A percentile compares a stretch with the other conserved stretches of the same genome.
phyloP scores from a whole-genome alignment of 2,329 filamentous ascomycete genomes.

The Orbilia ellipsospora region DNA sequence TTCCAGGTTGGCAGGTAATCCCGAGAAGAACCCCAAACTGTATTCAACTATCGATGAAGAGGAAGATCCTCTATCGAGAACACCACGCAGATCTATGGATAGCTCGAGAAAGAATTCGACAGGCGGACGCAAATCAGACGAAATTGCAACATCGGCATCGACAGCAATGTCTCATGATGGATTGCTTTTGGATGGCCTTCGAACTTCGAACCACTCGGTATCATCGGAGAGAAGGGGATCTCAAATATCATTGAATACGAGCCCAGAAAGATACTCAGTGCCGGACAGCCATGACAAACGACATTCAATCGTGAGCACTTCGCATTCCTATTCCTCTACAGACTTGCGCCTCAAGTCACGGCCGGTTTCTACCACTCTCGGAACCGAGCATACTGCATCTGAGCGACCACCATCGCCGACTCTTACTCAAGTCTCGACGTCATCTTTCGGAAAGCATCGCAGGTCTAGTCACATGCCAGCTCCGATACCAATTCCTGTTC shows the following conservation, averaged over 20 bases:
- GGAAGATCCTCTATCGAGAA: slow-evolving; percentile 30
- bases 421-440: slow-evolving; percentile 44
- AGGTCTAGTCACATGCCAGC: slow-evolving; percentile 41
- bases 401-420: slow-evolving; percentile 48
- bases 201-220: slow-evolving; percentile 41
- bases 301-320: slow-evolving; percentile 34
- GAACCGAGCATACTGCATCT: slow-evolving; percentile 44
- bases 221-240: slow-evolving; percentile 38
- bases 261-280: slow-evolving; percentile 40
- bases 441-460: slow-evolving; percentile 41
- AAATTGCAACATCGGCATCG: slow-evolving; percentile 49
- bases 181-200: slow-evolving; percentile 50
- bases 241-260: slow-evolving; percentile 46
- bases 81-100: slow-evolving; percentile 32
- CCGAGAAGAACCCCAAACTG: slow-evolving; percentile 36
- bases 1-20: slow-evolving; percentile 36
- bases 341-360: slow-evolving; percentile 46
- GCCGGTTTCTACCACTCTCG: slow-evolving; percentile 48
- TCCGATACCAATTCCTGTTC: slow-evolving; percentile 52
- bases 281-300: slow-evolving; percentile 38
- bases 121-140: slow-evolving; percentile 42
- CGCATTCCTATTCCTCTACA: slow-evolving; percentile 43
- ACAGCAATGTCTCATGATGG: slow-evolving; percentile 48
- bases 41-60: slow-evolving; percentile 47
- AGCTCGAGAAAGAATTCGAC: slow-evolving; percentile 50